Evolutionary conservation across 768 basidiomycete genomes (phyloP).

Genomic region (Psilocybe subaeruginosa): DNA sequence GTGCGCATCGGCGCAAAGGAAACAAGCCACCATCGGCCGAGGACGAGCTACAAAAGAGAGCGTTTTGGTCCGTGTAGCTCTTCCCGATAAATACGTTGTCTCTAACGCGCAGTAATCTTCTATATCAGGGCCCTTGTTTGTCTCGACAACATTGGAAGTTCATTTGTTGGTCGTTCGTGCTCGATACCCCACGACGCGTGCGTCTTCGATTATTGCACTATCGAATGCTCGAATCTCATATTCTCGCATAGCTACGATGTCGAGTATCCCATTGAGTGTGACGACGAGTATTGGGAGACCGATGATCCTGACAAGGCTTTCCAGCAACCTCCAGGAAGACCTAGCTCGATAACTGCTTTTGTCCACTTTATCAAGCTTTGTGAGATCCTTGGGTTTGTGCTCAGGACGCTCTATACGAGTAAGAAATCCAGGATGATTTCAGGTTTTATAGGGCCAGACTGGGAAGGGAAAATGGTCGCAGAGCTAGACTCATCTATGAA

Average conservation of each 20-base stretch:
- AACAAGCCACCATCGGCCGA: conserved; percentile 40
- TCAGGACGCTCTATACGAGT: conserved; percentile 57
- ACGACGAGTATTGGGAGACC: conserved; percentile 49
- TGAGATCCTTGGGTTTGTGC: conserved; percentile 62
- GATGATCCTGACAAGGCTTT: conserved; percentile 54
- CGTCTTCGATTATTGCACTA: conserved; percentile 20
- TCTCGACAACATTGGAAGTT: conserved; percentile 37
- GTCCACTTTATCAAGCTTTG: conserved; percentile 54
- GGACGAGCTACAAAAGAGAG: conserved; percentile 63
- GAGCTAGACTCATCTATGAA: conserved; percentile 63
- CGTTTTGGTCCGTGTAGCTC: conserved; percentile 45
- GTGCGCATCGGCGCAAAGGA: conserved; percentile 56
- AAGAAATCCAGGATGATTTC: conserved; percentile 40
- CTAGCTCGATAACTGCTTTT: conserved; percentile 56
- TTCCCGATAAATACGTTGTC: not conserved
- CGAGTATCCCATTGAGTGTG: conserved; percentile 64
- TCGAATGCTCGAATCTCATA: not conserved
- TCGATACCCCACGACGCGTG: conserved; percentile 75
- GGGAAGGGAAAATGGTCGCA: conserved; percentile 58
- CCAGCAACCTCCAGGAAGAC: conserved; percentile 66
- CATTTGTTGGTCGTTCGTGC: conserved; percentile 67
- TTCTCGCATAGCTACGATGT: conserved; percentile 55
- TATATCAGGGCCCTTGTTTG: conserved; percentile 31
- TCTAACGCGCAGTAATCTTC: not conserved
- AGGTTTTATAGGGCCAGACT: conserved; percentile 51